Conservation (phyloP, 768 basidiomycete genomes). For the Auricularia sp. region DNA sequence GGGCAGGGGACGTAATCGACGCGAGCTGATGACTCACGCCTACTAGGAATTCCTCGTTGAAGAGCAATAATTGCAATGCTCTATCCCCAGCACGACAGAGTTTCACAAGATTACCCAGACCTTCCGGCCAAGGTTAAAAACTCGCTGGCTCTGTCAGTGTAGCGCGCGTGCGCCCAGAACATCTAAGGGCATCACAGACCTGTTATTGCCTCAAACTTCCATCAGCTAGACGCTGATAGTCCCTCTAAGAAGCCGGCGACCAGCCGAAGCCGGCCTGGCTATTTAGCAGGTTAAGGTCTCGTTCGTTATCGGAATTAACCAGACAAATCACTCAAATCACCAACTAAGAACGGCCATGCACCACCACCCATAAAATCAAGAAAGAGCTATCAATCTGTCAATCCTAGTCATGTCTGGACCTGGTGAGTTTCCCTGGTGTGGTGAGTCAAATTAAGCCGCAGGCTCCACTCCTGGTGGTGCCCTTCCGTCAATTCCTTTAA, state of each 20-base stretch:
- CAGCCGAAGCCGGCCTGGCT: conserved; percentile 68
- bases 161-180: conserved; percentile 47
- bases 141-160: too few species aligned
- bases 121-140: too few species aligned
- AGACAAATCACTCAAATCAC: conserved; percentile 86
- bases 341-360: conserved; percentile 82
- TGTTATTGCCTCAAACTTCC: conserved; percentile 87
- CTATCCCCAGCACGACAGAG: conserved; percentile 77
- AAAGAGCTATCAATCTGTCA: conserved; percentile 80
- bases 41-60: conserved; percentile 88
- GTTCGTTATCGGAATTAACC: conserved; percentile 93
- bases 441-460: conserved; percentile 82
- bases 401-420: conserved; percentile 23
- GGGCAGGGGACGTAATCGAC: conserved; percentile 87
- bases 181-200: conserved; percentile 88
- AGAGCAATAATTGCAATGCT: conserved; percentile 89
- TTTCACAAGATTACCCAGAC: conserved; percentile 45
- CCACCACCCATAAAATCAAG: conserved; percentile 79
- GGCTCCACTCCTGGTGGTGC: conserved; percentile 73
- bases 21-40: conserved; percentile 80
- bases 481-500: conserved; percentile 80
- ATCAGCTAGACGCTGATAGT: conserved; percentile 71
- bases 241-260: conserved; percentile 77
- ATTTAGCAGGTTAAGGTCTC: conserved; percentile 92
- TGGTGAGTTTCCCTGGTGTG: too few species aligned